Evolutionary conservation across 257 asterid genomes (phyloP).

Genomic region (Nicotiana undulata): DNA sequence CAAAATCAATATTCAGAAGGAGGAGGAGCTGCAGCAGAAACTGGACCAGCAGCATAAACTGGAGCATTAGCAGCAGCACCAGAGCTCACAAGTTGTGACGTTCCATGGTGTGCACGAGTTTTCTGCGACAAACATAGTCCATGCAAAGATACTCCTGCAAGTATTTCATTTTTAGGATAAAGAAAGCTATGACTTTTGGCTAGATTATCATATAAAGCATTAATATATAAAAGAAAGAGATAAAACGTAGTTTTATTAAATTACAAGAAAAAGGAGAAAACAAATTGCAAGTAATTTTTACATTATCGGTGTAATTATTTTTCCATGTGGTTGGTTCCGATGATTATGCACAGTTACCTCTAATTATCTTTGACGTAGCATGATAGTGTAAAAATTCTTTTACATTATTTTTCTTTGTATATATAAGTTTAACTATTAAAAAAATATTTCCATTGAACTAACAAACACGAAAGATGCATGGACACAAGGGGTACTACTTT

Average conservation of each 20-base stretch:
- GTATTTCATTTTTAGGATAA: neutral
- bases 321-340: no score
- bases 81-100: constrained; percentile 43
- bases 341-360: no score
- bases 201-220: neutral
- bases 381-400: neutral
- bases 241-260: no score
- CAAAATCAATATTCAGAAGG: neutral
- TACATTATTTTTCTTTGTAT: neutral
- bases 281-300: no score
- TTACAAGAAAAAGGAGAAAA: neutral
- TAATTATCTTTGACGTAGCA: no score
- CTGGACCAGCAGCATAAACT: neutral
- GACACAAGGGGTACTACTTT: neutral
- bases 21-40: neutral
- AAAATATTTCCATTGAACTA: neutral
- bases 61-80: constrained; percentile 28
- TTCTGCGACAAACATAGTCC: constrained; percentile 47
- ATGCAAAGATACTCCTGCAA: constrained; percentile 59
- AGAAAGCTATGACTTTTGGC: neutral
- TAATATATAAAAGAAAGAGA: neutral
- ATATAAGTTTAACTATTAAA: neutral
- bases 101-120: constrained; percentile 46
- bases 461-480: neutral
- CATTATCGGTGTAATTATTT: no score